Evolutionary conservation across 2,329 filamentous ascomycete species (phyloP).

Genomic region (Acarospora socialis): DNA sequence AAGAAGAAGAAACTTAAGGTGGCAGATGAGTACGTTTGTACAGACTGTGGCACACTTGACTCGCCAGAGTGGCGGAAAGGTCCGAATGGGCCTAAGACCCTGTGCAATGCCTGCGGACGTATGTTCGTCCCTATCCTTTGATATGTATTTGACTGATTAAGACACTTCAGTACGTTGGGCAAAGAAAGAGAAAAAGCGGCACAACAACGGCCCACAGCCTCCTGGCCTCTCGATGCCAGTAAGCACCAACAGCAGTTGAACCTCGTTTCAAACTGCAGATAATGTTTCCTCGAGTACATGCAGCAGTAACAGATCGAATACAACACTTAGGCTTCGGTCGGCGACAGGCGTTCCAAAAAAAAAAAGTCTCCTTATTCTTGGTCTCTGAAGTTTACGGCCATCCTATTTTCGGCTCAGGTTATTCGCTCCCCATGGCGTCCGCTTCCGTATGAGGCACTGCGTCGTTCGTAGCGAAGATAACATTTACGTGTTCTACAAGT

Average conservation of each 20-base stretch:
- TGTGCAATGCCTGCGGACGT: slow-evolving; percentile 93
- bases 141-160: slow-evolving; percentile 5
- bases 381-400: too few species aligned
- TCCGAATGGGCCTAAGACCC: slow-evolving; percentile 78
- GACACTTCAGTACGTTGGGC: slow-evolving; percentile 38
- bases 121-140: slow-evolving; percentile 20
- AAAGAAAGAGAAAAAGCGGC: slow-evolving; percentile 63
- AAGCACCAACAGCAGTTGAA: slow-evolving; percentile 9
- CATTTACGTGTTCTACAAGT: too few species aligned
- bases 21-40: slow-evolving; percentile 80
- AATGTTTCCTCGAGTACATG: too few species aligned
- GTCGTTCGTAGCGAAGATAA: too few species aligned
- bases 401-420: too few species aligned
- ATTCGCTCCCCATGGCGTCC: too few species aligned
- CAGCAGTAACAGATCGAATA: too few species aligned
- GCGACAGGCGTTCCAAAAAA: too few species aligned
- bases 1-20: slow-evolving; percentile 80
- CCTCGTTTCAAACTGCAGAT: too few species aligned
- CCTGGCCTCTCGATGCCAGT: slow-evolving; percentile 10
- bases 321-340: too few species aligned
- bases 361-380: too few species aligned
- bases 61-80: slow-evolving; percentile 95
- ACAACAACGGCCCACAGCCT: slow-evolving; percentile 8
- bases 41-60: slow-evolving; percentile 86
- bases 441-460: too few species aligned